A percentile compares a stretch with the other conserved stretches of the same genome.
These are phyloP conservation scores for Solanum aculeatissimum DNA, from an alignment of 305 asterid genomes.

Conservation along the genomic window DNA sequence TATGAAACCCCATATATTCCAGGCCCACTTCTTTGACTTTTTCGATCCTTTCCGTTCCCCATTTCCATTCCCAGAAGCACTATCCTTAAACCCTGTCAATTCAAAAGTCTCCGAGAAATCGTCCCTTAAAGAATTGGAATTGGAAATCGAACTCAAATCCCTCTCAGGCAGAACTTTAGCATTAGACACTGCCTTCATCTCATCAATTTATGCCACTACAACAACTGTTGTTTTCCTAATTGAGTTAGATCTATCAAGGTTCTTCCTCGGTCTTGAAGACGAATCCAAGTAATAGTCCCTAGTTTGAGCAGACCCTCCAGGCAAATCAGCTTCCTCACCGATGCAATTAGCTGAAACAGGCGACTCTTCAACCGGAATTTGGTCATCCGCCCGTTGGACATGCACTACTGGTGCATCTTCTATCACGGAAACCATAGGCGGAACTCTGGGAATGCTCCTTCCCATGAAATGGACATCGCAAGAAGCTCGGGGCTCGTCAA, in stretches of 20 bases:
- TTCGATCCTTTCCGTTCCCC: constrained; percentile 60
- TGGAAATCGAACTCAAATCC: constrained; percentile 41
- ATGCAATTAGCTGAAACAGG: background rate
- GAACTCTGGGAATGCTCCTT: constrained; percentile 41
- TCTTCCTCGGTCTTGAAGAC: constrained; percentile 77
- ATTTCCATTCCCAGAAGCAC: constrained; percentile 33
- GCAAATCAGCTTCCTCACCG: constrained; percentile 33
- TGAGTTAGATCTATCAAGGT: constrained; percentile 88
- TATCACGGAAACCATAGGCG: constrained; percentile 77
- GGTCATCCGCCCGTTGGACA: constrained; percentile 46
- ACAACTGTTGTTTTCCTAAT: constrained; percentile 76
- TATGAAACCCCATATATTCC: constrained; percentile 72
- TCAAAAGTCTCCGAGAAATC: constrained; percentile 75
- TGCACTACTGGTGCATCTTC: constrained; percentile 58
- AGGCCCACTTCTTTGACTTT: constrained; percentile 77
- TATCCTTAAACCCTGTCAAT: constrained; percentile 51
- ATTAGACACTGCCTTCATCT: constrained; percentile 44
- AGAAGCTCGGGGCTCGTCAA: constrained; percentile 92
- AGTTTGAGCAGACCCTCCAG: constrained; percentile 86
- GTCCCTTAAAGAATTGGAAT: constrained; percentile 55
- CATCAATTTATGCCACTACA: constrained; percentile 82
- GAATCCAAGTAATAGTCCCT: constrained; percentile 76
- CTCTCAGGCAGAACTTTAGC: constrained; percentile 53
- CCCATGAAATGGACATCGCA: constrained; percentile 85
- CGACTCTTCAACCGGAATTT: constrained; percentile 69